Evolutionary conservation across 257 asterid species (phyloP), one percentile per base, ranked within the genome.

Genomic region (Primulina tabacum): DNA sequence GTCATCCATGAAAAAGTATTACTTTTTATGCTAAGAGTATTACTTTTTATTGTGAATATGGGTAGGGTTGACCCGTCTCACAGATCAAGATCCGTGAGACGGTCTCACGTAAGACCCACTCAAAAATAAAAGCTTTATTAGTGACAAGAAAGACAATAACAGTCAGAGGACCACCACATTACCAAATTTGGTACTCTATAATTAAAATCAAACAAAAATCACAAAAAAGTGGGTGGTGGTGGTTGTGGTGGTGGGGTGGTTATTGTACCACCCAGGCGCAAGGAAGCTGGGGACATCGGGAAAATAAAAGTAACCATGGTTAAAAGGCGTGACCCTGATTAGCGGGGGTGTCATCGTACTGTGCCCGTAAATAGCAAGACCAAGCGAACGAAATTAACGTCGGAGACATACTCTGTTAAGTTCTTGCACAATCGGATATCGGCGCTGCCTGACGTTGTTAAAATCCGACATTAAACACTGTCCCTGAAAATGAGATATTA

Each of bases 341-440:
- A 35, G n/a, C n/a, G 7, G 65, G 66, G 67, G n/a, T 73, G 63
- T 62, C 85, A 87, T 76, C 80, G 70, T 35, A 37, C 65, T 38
- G 60, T 88, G 93, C 89, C 85, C 83, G 82, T 81, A 65, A 73
- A 69, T 73, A 81, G 85, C 86, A 86, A 79, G 87, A 88, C 82
- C 87, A 79, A 62, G 67, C 64, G 73, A 85, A 71, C 77, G 35
- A 72, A 76, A 75, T 84, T 77, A 68, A 77, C 74, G 70, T 65
- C 69, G 8, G 57, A 50, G 57, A 50, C 62, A 73, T 73, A 80
- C 90, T 86, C 71, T 86, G 87, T 84, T 24, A 81, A 2, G 0
- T 66, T 62, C 61, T 32, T 34, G 62, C 28, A 84, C 86, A 82
- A 78, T 86, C 67, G 55, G 10, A 38, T 18, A 7, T 5, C 65